Base-by-base conservation (phyloP, 2,329 filamentous ascomycete genomes). In the Orbilia oligospora region DNA sequence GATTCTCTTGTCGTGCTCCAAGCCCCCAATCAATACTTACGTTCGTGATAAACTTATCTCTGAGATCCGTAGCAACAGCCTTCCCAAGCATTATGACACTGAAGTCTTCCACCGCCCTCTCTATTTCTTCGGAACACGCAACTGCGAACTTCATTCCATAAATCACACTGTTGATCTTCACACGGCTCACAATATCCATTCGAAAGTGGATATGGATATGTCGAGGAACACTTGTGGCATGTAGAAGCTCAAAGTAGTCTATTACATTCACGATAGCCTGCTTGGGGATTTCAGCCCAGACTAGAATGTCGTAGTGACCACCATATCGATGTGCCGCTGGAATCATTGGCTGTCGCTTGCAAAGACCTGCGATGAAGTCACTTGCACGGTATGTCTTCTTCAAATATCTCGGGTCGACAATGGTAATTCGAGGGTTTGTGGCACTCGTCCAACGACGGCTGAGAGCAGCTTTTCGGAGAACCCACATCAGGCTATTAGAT, bases 401-500 rank as follows among this genome's bases (percentile, higher is more conserved):
- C 38, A 78, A 38, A 56, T 69, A 46, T 16, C 16, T 64, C 1
- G 75, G 75, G 67, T 78, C 75, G 9, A 78, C 65, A 16, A 78
- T 30, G 53, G 75, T 65, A n/a, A 78, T 78, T 10, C 55, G 44
- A 46, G 68, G 61, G 44, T 78, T 58, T 8, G 75, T 78, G 18
- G 75, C 75, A 22, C n/a, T 49, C 3, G 67, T 53, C 44, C 53
- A 78, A 3, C 68, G 51, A 30, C 75, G 75, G 30, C 75, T 78
- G 8, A 72, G 27, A 22, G 51, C 64, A n/a, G 68, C 75, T 49
- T 78, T 78, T 18, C 75, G 51, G 2, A 78, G 36, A 20, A 72
- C 75, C 75, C 75, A 78, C 75, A 78, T 78, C 12, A 78, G 33
- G 14, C 75, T 78, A 64, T 78, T 78, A 0, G 75, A 78, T 33